Evolutionary conservation across 805 yeast species (phyloP), one percentile per base, ranked within the genome.

Genomic region (Candida stauntonica): DNA sequence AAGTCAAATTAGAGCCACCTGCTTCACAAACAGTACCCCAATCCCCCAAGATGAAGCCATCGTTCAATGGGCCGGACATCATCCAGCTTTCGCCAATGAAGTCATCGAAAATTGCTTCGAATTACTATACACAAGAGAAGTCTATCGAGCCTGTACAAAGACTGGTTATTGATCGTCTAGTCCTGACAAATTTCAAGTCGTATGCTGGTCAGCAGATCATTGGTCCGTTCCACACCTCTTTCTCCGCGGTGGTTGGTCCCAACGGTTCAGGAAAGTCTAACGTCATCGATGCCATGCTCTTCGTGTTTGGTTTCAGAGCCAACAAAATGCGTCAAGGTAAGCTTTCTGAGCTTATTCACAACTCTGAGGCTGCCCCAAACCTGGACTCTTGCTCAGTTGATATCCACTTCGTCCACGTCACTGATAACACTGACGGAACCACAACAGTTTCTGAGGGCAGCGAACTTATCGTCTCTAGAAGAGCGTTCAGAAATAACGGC

Each of bases 241-340:
- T 93, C 55, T 86, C 96, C 9, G 98, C 99, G 0, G 95, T 93
- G 9, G 97, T 93, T 12, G 99, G 99, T 0, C 99, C 99, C 5
- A 93, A 93, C 60, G 99, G 99, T 7, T 84, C 96, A 11, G 99
- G 99, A 3, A 93, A 93, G 62, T 89, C 98, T 13, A 93, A 94
- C 56, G 97, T 93, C 47, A 93, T 93, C 60, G 99, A 94, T 60
- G 87, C 97, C 5, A 79, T 93, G 71, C 72, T 94, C 24, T 93
- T 93, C 61, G 99, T 94, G 2, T 93, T 93, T 66, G 99, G 99
- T 0, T 93, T 93, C 63, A 70, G 98, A 42, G 98, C 99, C 0
- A 78, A 79, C 57, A 93, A 94, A 59, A 88, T 93, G 96, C 80
- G 99, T 55, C 99, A 93, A 51, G 85, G 91, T 1, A 91, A 88